Base-by-base conservation (phyloP, 768 basidiomycete species). In the Nidula microcarpa region DNA sequence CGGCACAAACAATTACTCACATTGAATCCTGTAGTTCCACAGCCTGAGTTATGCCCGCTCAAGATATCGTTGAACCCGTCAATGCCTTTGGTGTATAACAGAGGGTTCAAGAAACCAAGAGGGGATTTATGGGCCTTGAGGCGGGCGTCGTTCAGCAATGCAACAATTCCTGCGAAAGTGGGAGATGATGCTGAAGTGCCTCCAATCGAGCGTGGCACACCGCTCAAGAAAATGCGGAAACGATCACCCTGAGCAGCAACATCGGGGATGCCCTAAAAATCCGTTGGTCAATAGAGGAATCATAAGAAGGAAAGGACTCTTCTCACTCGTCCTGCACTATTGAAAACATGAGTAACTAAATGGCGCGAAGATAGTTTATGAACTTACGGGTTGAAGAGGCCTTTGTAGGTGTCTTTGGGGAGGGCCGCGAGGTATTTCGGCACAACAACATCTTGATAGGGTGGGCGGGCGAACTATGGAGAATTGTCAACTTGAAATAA, bases 171-270 rank as follows among this genome's bases (percentile, higher is more conserved):
- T 4, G 84, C 74, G 55, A 89, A 81, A 0, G 84, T 75, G 4
- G 87, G 87, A 11, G 82, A 65, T 0, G 85, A 61, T 2, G 82
- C 81, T 3, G 85, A 87, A 1, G 88, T 89, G 49, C 88, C 88
- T 2, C 70, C 76, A 50, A 82, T 73, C 1, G 64, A 55, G 36
- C 53, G 54, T 3, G 66, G 33, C 23, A 49, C 9, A 8, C 82
- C 83, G 13, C 60, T 55, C 49, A 76, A 65, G 64, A 74, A 71
- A 46, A 86, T 71, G 17, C 66, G 63, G 74, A 80, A 89, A 39
- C 66, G 58, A 51, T 62, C 56, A 1, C 74, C 70, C 62, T 84
- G 85, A 1, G 86, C 84, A 1, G 85, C 67, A 44, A 89, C 84
- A 54, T 89, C 87, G 3, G 87, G 87, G 54, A 74, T 67, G 32